Evolutionary conservation across 495 filamentous ascomycete species (phyloP), one percentile per base, ranked within the genome.

Genomic region (Penicillium coffeae): DNA sequence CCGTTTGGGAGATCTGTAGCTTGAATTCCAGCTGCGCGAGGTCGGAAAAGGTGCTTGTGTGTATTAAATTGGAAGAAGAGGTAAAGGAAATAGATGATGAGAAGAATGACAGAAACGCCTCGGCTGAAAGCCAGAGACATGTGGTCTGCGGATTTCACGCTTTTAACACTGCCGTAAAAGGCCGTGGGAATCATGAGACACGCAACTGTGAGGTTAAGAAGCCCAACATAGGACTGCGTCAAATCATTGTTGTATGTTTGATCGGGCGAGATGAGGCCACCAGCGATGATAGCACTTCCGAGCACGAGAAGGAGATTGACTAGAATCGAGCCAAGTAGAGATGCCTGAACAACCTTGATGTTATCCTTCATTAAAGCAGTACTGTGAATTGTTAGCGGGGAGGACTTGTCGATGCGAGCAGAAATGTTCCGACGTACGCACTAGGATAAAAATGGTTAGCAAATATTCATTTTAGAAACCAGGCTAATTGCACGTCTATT

Each of bases 241-340:
- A 94, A 86, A 21, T 88, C 93, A 68, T 82, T 92, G 67, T 96
- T 96, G 70, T 96, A 96, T 48, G 95, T 83, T 81, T 89, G 90
- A 75, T 96, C 90, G 50, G 82, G 84, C 65, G 84, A 96, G 48
- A 88, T 83, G 38, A 95, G 72, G 44, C 90, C 90, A 59, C 90
- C 90, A 22, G 91, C 71, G 30, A 94, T 71, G 62, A 95, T 95
- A 35, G 85, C 85, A 88, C 94, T 91, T 52, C 90, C 90, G 48
- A 95, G 71, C 60, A 95, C 94, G 38, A 95, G 77, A 9, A 96
- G 77, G 36, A 95, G 65, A 56, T 95, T 95, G 34, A 88, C 86
- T 38, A 96, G 74, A 52, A 95, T 94, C 0, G 89, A 94, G 14
- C 90, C 90, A 18, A 95, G 72, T 49, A 95, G 71, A 0, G 90